Conservation (phyloP, 768 basidiomycete genomes). For the Naganishia randhawae region DNA sequence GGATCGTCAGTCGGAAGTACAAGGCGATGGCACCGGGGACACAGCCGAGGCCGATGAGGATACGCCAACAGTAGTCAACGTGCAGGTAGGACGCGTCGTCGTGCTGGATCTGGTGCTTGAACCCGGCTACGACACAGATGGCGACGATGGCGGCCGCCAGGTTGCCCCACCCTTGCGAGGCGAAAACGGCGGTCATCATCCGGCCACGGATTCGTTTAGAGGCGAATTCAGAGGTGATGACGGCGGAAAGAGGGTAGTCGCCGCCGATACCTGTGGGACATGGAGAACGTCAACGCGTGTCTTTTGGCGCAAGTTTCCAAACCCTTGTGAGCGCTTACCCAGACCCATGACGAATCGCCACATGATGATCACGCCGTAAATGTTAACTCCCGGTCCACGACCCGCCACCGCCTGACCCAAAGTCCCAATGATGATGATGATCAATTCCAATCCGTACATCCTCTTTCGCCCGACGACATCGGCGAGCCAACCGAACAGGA, state of each 20-base stretch:
- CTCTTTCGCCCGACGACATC: constrained; percentile 51
- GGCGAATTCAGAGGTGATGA: constrained; percentile 83
- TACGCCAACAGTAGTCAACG: constrained; percentile 77
- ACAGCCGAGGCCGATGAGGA: constrained; percentile 82
- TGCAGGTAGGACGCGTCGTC: constrained; percentile 50
- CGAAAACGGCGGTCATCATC: constrained; percentile 85
- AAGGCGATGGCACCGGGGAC: constrained; percentile 75
- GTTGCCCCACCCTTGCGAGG: constrained; percentile 83
- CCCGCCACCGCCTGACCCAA: constrained; percentile 62
- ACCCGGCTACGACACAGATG: constrained; percentile 63
- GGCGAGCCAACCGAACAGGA: constrained; percentile 50
- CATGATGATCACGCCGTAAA: constrained; percentile 71
- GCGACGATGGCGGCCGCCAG: constrained; percentile 68
- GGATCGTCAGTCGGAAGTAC: constrained; percentile 89
- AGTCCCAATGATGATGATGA: constrained; percentile 51
- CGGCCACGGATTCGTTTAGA: constrained; percentile 71
- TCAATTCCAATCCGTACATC: constrained; percentile 55
- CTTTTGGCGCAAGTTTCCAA: background rate
- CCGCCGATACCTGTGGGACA: constrained; percentile 76
- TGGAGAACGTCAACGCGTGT: constrained; percentile 54
- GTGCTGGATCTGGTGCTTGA: constrained; percentile 61
- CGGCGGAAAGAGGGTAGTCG: constrained; percentile 78
- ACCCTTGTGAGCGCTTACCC: constrained; percentile 47
- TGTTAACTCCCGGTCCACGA: constrained; percentile 62
- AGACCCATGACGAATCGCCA: constrained; percentile 71